Evolutionary conservation across 2,329 filamentous ascomycete species (phyloP), one percentile per base, ranked within the genome.

Genomic region (Pseudogymnoascus sp.): DNA sequence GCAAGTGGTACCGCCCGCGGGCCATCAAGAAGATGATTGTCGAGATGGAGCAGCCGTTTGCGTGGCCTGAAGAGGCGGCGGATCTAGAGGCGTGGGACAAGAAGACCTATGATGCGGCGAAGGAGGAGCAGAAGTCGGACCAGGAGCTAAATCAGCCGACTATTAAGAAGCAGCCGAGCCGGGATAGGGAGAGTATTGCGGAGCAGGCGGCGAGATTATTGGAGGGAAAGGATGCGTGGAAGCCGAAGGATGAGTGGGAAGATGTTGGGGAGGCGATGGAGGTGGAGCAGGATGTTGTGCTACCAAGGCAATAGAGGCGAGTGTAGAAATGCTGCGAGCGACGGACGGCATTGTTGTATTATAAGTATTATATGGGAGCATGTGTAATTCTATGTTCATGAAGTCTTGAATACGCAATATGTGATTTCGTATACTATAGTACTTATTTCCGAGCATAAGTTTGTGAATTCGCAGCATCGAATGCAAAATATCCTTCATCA

Each of bases 1-100:
- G 81, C 82, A 65, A 81, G 66, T 86, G 85, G 80, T 87, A 86
- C 75, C 85, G 93, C 24, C 89, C 90, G 26, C 81, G 83, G 67
- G 79, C 86, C 60, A 82, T 87, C 72, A 99, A 99, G 83, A 89
- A 87, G 76, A 99, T 99, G 95, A 96, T 89, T 44, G 91, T 96
- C 50, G 90, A 97, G 80, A 84, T 99, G 79, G 85, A 82, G 66
- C 80, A 87, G 79, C 91, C 93, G 4, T 99, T 99, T 78, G 86
- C 90, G 63, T 97, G 91, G 89, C 95, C 95, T 0, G 82, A 86
- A 67, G 75, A 80, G 68, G 89, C 91, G 4, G 76, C 80, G 67
- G 82, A 88, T 73, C 79, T 84, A 66, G 74, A 80, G 64, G 76
- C 79, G 74, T 85, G 88, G 87, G 86, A 86, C 74, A 80, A 86